These are phyloP conservation scores for Chlamydomonas reinhardtii DNA, from an alignment of 163 green algal species.

Conservation along the genomic window DNA sequence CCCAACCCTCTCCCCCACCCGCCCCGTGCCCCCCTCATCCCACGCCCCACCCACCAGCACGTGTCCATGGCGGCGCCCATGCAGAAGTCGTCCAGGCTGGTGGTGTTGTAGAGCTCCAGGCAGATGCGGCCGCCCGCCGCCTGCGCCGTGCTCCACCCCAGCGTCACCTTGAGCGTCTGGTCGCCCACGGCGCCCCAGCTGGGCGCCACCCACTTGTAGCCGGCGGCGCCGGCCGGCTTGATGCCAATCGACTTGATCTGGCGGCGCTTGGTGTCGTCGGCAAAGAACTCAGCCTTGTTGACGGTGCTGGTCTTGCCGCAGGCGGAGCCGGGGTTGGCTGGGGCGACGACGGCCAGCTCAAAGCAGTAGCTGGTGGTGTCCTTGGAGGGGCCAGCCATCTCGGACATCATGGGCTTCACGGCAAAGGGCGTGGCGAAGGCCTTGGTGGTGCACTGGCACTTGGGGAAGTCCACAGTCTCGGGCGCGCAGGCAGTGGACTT, in stretches of 20 bases:
- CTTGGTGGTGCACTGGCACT: constrained; percentile 18
- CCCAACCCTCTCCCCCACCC: background rate
- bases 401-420: background rate
- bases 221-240: background rate
- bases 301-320: background rate
- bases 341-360: background rate
- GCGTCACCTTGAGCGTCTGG: constrained; percentile 13
- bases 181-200: constrained; percentile 16
- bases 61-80: background rate
- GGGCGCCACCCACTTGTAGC: background rate
- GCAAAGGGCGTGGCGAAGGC: constrained; percentile 20
- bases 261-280: constrained; percentile 10
- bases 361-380: constrained; percentile 33
- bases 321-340: background rate
- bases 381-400: background rate
- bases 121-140: background rate
- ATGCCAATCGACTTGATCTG: background rate
- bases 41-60: background rate
- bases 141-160: background rate
- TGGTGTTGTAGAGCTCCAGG: background rate
- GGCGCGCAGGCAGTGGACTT: background rate
- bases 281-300: constrained; percentile 31
- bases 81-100: background rate
- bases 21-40: background rate
- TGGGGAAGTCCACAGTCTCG: background rate